These are phyloP conservation scores for Amylocystis lapponica DNA, from an alignment of 768 basidiomycete species.

Conservation along the genomic window DNA sequence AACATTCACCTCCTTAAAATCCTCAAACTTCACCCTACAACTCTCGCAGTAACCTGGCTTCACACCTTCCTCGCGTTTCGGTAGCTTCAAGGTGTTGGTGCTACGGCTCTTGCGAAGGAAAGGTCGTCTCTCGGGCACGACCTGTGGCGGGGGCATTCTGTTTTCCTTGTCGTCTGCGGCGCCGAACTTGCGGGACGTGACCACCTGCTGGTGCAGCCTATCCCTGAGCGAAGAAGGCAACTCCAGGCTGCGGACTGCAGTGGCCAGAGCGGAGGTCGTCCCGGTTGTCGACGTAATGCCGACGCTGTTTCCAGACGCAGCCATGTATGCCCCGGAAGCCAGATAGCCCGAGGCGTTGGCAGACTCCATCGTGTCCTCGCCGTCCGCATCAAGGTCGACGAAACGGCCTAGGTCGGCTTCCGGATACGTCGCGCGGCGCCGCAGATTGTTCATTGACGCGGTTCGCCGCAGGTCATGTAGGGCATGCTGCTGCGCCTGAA, in stretches of 20 bases:
- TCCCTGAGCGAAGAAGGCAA: conserved; percentile 50
- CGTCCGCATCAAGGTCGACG: conserved; percentile 38
- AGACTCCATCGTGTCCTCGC: conserved; percentile 41
- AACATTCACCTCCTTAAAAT: conserved; percentile 70
- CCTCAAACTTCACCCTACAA: conserved; percentile 84
- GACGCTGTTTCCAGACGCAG: conserved; percentile 95
- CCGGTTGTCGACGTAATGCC: conserved; percentile 87
- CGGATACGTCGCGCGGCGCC: conserved; percentile 41
- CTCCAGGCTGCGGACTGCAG: conserved; percentile 38
- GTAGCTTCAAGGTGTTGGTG: conserved; percentile 69
- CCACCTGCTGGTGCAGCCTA: conserved; percentile 56
- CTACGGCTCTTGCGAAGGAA: conserved; percentile 71
- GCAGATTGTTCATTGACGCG: conserved; percentile 73
- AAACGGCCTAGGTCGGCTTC: conserved; percentile 34
- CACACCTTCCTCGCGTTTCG: conserved; percentile 76
- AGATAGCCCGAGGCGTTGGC: conserved; percentile 68
- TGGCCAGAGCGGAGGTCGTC: conserved; percentile 65
- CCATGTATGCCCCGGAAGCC: conserved; percentile 64
- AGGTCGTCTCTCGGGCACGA: conserved; percentile 47
- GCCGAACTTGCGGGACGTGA: conserved; percentile 52
- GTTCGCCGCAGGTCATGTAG: conserved; percentile 69
- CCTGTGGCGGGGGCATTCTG: conserved; percentile 63
- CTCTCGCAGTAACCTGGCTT: conserved; percentile 99
- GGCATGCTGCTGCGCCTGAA: conserved; percentile 35
- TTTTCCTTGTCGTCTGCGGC: conserved; percentile 28